These are phyloP conservation scores for Thymus quinquecostatus DNA, from an alignment of 257 asterid genomes.

Conservation along the genomic window DNA sequence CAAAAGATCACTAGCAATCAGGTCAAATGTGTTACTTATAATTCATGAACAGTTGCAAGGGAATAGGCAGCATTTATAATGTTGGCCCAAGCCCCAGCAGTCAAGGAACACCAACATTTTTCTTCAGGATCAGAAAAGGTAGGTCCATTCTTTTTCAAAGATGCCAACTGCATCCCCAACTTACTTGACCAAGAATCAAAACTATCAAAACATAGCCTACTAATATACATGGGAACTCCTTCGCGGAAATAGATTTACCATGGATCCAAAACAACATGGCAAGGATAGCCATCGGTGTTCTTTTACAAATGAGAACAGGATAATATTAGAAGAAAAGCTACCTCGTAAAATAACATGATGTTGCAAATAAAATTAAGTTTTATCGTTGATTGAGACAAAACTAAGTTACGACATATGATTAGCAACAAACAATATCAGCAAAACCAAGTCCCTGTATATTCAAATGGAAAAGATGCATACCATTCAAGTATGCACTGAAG, in stretches of 20 bases:
- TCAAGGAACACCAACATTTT: background rate
- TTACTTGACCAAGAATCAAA: background rate
- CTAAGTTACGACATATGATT: background rate
- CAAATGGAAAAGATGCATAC: conserved; percentile 41
- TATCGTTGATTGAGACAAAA: background rate
- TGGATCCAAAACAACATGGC: background rate
- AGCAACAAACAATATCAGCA: background rate
- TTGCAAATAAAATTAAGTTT: background rate
- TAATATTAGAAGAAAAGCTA: too few relatives aligned
- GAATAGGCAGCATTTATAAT: conserved; percentile 5
- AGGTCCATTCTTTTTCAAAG: background rate
- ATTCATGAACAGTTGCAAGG: background rate
- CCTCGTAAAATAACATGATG: background rate
- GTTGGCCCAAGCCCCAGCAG: background rate
- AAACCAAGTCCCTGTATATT: background rate
- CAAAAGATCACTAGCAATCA: background rate
- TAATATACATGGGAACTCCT: background rate
- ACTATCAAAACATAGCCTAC: background rate
- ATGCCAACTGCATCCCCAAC: background rate
- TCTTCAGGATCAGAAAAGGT: conserved; percentile 8
- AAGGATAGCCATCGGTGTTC: conserved; percentile 1
- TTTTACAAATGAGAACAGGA: too few relatives aligned
- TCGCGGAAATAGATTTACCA: background rate
- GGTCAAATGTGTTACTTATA: background rate
- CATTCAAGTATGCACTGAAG: conserved; percentile 96